Evolutionary conservation across 1,284 basidiomycete genomes (phyloP).

Genomic region (Cryptococcus sp.): DNA sequence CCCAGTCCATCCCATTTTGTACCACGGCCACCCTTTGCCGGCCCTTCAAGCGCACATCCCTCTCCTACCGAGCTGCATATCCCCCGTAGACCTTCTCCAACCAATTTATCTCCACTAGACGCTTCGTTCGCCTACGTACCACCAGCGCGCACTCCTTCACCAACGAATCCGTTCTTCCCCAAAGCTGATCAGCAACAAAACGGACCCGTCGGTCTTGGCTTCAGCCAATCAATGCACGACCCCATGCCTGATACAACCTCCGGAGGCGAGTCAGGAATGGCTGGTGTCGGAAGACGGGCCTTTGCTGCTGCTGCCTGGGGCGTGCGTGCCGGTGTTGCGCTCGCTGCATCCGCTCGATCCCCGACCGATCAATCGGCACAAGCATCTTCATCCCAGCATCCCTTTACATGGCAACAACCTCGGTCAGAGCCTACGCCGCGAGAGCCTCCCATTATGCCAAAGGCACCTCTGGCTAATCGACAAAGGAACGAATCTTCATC

Average conservation of each 20-base stretch:
- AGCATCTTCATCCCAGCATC: not conserved
- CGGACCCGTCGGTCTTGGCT: conserved; percentile 28
- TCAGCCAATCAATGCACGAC: conserved; percentile 4
- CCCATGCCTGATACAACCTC: conserved; percentile 64
- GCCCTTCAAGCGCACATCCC: conserved; percentile 29
- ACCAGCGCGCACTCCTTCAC: conserved; percentile 26
- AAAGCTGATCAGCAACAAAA: conserved; percentile 19
- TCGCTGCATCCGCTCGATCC: conserved; percentile 20
- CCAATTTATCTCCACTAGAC: conserved; percentile 15
- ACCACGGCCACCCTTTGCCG: conserved; percentile 34
- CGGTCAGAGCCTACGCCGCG: conserved; percentile 6
- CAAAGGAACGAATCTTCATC: conserved; percentile 1
- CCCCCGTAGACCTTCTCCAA: conserved; percentile 20
- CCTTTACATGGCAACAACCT: conserved; percentile 6
- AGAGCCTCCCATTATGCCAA: conserved; percentile 10
- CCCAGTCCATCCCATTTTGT: conserved; percentile 33
- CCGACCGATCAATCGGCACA: conserved; percentile 3
- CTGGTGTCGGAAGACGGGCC: conserved; percentile 79
- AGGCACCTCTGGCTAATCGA: conserved; percentile 8
- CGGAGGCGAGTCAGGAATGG: conserved; percentile 83
- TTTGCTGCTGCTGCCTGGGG: conserved; percentile 72
- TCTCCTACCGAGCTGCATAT: conserved; percentile 18
- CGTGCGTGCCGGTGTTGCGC: conserved; percentile 42
- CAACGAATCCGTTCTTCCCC: conserved; percentile 43
- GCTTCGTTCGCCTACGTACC: conserved; percentile 2